Conservation (phyloP, 2,329 filamentous ascomycete species). For the Colletotrichum sp. region DNA sequence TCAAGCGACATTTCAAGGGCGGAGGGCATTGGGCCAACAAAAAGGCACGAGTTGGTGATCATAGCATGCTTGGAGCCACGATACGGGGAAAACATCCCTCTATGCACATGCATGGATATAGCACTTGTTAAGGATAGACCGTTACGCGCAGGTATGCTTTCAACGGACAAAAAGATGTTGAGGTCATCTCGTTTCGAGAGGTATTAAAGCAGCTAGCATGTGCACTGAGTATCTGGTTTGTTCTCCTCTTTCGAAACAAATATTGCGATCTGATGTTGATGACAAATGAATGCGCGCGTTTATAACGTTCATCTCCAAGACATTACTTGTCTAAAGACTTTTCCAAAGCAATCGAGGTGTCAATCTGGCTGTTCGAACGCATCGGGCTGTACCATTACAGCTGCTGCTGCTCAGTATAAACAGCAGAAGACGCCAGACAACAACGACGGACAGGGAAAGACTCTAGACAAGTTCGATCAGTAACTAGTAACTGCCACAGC, state of each 20-base stretch:
- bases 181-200: rapidly evolving
- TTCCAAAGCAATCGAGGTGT: too few relatives aligned
- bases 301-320: neutral
- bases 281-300: neutral
- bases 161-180: too few relatives aligned
- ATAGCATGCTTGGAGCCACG: rapidly evolving
- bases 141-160: too few relatives aligned
- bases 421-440: neutral
- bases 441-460: rapidly evolving
- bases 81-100: neutral
- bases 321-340: too few relatives aligned
- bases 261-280: rapidly evolving
- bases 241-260: neutral
- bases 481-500: too few relatives aligned
- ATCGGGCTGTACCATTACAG: too few relatives aligned
- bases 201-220: neutral
- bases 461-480: neutral
- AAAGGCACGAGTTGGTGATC: neutral
- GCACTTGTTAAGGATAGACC: too few relatives aligned
- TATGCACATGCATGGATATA: too few relatives aligned
- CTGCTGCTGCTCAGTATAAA: too few relatives aligned
- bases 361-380: too few relatives aligned
- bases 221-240: neutral
- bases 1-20: neutral
- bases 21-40: neutral